Percentiles rank a stretch among this genome's conserved stretches.
These are phyloP conservation scores for Somion occarium DNA, from an alignment of 1,284 basidiomycete species.

Conservation along the genomic window DNA sequence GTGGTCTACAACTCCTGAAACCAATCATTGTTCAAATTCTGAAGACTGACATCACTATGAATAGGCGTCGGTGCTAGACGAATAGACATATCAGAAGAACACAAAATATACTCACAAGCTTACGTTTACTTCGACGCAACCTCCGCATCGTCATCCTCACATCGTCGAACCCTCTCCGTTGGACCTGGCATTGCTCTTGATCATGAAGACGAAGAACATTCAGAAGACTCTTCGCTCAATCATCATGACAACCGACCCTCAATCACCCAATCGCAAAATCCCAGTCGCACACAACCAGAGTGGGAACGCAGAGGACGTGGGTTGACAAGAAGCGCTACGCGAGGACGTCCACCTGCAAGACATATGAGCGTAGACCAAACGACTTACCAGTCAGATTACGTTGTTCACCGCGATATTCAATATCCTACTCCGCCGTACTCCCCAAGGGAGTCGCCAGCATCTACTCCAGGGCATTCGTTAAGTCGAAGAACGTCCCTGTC, in stretches of 20 bases:
- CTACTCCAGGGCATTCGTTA: conserved; percentile 14
- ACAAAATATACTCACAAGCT: conserved; percentile 70
- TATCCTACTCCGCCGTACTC: conserved; percentile 28
- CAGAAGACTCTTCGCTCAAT: conserved; percentile 24
- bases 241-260: conserved; percentile 8
- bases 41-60: background rate
- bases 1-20: too few species aligned
- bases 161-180: conserved; percentile 67
- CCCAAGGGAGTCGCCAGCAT: conserved; percentile 21
- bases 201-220: conserved; percentile 34
- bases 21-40: too few species aligned
- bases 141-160: conserved; percentile 25
- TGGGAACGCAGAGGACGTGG: conserved; percentile 13
- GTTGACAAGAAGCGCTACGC: conserved; percentile 7
- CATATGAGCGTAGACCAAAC: conserved; percentile 32
- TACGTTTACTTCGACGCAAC: conserved; percentile 71
- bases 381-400: conserved; percentile 25
- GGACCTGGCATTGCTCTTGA: conserved; percentile 59
- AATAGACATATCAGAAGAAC: conserved; percentile 79
- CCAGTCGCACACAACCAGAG: background rate
- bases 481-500: conserved; percentile 19
- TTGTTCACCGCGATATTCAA: conserved; percentile 23
- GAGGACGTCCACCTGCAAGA: conserved; percentile 13
- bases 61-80: conserved; percentile 76
- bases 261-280: background rate